Evolutionary conservation across 495 filamentous ascomycete genomes (phyloP).

Genomic region (Diplogelasinospora grovesii): DNA sequence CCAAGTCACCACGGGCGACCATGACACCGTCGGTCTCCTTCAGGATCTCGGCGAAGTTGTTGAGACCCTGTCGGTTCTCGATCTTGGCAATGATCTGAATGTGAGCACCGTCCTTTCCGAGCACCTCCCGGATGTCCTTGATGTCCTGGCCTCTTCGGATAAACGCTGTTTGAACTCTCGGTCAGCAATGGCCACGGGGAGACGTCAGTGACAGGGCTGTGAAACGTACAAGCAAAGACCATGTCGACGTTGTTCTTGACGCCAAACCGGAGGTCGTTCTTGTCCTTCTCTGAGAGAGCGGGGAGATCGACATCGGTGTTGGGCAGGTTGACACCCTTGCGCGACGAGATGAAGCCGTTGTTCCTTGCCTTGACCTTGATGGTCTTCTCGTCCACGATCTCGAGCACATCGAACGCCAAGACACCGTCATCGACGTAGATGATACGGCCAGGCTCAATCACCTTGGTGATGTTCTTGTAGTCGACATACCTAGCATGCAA

Average conservation of each 20-base stretch:
- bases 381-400: slow-evolving; percentile 83
- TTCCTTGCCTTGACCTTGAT: slow-evolving; percentile 78
- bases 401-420: slow-evolving; percentile 86
- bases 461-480: slow-evolving; percentile 99
- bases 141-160: slow-evolving; percentile 92
- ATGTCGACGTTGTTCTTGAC: slow-evolving; percentile 98
- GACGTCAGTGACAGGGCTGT: too few species aligned
- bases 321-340: slow-evolving; percentile 97
- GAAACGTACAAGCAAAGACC: slow-evolving; percentile 71
- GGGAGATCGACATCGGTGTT: slow-evolving; percentile 98
- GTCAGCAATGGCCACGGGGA: not conserved
- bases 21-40: slow-evolving; percentile 97
- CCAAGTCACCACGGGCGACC: slow-evolving; percentile 97
- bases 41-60: slow-evolving; percentile 98
- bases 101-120: slow-evolving; percentile 86
- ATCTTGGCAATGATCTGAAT: slow-evolving; percentile 99
- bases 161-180: slow-evolving; percentile 46
- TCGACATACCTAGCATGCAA: slow-evolving; percentile 77
- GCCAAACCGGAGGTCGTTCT: slow-evolving; percentile 84
- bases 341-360: slow-evolving; percentile 96
- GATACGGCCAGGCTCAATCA: slow-evolving; percentile 84
- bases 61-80: slow-evolving; percentile 94
- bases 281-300: slow-evolving; percentile 97
- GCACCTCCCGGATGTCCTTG: slow-evolving; percentile 79
- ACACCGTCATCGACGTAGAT: slow-evolving; percentile 99